These are phyloP conservation scores for Lactarius psammicola DNA, from an alignment of 768 basidiomycete genomes.

Conservation along the genomic window DNA sequence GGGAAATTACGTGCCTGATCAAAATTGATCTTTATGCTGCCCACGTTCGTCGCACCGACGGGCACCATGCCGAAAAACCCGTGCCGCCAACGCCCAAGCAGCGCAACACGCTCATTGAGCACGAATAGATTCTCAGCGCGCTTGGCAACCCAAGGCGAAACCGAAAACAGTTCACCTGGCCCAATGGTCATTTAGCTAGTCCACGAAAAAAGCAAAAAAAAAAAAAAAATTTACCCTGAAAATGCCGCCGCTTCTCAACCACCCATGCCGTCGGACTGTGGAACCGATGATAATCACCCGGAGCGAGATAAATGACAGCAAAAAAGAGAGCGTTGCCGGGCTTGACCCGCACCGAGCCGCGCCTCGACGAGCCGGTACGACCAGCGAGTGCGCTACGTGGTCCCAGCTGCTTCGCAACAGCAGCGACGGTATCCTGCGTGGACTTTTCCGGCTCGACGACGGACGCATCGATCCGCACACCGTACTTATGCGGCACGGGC, in stretches of 20 bases:
- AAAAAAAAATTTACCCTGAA: constrained; percentile 60
- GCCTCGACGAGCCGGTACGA: constrained; percentile 41
- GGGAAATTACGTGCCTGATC: constrained; percentile 56
- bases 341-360: constrained; percentile 44
- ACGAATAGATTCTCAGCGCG: constrained; percentile 92
- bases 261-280: constrained; percentile 97
- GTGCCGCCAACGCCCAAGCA: constrained; percentile 91
- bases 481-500: constrained; percentile 50
- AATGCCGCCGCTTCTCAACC: constrained; percentile 92
- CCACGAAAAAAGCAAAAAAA: neutral
- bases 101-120: constrained; percentile 95
- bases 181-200: neutral
- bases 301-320: constrained; percentile 94
- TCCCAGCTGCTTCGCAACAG: constrained; percentile 74
- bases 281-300: constrained; percentile 98
- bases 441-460: constrained; percentile 57
- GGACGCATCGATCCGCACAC: constrained; percentile 71
- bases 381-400: constrained; percentile 42
- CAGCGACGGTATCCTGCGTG: constrained; percentile 55
- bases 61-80: constrained; percentile 98
- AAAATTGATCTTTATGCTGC: constrained; percentile 94
- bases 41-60: constrained; percentile 98
- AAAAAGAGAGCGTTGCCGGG: constrained; percentile 88
- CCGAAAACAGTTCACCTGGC: constrained; percentile 91
- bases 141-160: constrained; percentile 94